These are phyloP conservation scores for Boletus barrowsii DNA, from an alignment of 768 basidiomycete species.

Conservation along the genomic window DNA sequence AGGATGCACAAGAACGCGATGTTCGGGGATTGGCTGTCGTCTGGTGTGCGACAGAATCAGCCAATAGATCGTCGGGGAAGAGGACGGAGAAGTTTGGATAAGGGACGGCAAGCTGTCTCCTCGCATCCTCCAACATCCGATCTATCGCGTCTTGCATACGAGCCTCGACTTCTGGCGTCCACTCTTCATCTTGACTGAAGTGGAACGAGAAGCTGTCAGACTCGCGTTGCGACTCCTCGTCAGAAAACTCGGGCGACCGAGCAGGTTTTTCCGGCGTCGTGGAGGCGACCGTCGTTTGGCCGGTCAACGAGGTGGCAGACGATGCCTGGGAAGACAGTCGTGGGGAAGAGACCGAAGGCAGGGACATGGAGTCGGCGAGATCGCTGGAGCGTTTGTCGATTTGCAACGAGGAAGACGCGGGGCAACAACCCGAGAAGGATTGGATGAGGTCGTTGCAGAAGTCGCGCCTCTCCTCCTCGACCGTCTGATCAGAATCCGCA, in stretches of 20 bases:
- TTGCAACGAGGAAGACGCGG: too few relatives aligned
- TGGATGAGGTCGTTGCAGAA: too few relatives aligned
- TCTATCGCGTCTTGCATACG: too few relatives aligned
- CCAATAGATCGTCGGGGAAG: constrained; percentile 11
- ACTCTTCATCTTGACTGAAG: constrained; percentile 5
- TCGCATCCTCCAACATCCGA: too few relatives aligned
- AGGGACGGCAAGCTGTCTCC: too few relatives aligned
- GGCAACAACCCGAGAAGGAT: too few relatives aligned
- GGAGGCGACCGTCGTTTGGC: neutral
- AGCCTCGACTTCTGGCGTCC: too few relatives aligned
- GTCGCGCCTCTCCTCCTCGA: too few relatives aligned
- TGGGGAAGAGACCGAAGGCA: too few relatives aligned
- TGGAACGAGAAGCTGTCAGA: constrained; percentile 13
- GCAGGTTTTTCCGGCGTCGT: neutral
- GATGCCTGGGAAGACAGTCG: neutral
- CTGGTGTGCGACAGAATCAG: neutral
- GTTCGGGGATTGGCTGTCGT: neutral
- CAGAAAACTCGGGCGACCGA: constrained; percentile 8
- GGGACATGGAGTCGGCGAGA: neutral
- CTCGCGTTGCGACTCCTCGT: constrained; percentile 9
- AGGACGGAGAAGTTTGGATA: neutral
- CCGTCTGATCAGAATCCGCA: too few relatives aligned
- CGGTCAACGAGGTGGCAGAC: neutral
- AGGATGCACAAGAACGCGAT: neutral
- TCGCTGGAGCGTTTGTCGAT: neutral